A percentile compares a stretch with the other conserved stretches of the same genome.
phyloP scores from a whole-genome alignment of 2,329 filamentous ascomycete species.

The Fusarium solani-melongenae region DNA sequence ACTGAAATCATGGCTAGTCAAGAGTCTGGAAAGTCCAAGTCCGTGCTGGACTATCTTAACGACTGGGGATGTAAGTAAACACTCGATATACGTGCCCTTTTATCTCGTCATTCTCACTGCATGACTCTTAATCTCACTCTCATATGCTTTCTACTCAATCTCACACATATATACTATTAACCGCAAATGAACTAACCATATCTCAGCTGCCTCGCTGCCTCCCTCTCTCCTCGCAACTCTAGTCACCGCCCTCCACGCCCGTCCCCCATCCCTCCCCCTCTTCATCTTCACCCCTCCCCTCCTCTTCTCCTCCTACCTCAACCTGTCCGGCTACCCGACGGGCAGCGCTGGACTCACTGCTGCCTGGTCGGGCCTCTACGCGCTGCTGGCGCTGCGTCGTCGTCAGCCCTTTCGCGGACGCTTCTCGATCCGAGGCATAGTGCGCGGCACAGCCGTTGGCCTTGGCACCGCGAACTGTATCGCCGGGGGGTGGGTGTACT shows the following conservation, averaged over 20 bases:
- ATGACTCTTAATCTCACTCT: neutral
- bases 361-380: conserved; percentile 68
- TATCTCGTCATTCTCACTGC: conserved; percentile 9
- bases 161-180: neutral
- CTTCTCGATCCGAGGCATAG: conserved; percentile 60
- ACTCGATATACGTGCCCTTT: neutral
- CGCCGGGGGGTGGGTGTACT: conserved; percentile 64
- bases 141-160: neutral
- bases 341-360: conserved; percentile 67
- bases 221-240: conserved; percentile 67
- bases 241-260: conserved; percentile 65
- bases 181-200: neutral
- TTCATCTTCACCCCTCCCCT: conserved; percentile 64
- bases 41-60: conserved; percentile 50
- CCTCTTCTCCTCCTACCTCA: conserved; percentile 68
- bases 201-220: conserved; percentile 63
- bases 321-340: conserved; percentile 68
- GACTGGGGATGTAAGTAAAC: conserved; percentile 62
- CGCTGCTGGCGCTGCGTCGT: conserved; percentile 63
- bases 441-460: conserved; percentile 63
- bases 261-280: conserved; percentile 64
- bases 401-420: conserved; percentile 54
- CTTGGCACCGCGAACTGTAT: conserved; percentile 60
- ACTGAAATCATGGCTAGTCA: conserved; percentile 45
- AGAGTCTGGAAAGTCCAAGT: conserved; percentile 41